phyloP scores from a whole-genome alignment of 805 yeast species.

The Wickerhamiella qilinensis region DNA sequence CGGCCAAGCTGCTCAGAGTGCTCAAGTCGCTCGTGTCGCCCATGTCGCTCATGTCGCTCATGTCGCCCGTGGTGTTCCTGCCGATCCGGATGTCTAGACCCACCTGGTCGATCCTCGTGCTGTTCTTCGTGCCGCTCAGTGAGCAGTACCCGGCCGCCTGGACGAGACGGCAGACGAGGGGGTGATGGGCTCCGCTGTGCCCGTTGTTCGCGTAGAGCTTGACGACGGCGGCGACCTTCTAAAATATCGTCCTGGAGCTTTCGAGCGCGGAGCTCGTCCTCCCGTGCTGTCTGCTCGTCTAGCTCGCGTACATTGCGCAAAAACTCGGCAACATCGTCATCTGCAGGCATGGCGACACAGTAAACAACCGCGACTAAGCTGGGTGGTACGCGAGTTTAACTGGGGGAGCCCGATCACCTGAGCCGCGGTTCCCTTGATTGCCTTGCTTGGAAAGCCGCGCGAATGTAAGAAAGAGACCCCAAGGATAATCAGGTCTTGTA shows the following conservation, averaged over 20 bases:
- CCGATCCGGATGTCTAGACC: too few species aligned
- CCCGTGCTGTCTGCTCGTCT: conserved; percentile 4
- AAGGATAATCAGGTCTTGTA: too few species aligned
- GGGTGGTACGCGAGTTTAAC: too few species aligned
- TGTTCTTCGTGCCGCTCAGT: background rate
- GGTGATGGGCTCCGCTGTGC: background rate
- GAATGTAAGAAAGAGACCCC: too few species aligned
- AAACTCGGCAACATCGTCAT: conserved; percentile 5
- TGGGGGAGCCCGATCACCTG: too few species aligned
- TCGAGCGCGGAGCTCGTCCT: conserved; percentile 2
- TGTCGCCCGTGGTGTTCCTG: too few species aligned
- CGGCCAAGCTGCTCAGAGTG: too few species aligned
- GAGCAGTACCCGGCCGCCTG: background rate
- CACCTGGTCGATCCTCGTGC: background rate
- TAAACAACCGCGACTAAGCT: too few species aligned
- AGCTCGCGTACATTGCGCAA: conserved; percentile 5
- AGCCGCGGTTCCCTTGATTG: too few species aligned
- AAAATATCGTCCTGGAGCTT: conserved; percentile 1
- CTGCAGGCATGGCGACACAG: background rate
- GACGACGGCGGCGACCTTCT: conserved; percentile 1
- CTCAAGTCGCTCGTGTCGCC: too few species aligned
- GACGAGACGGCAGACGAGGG: background rate
- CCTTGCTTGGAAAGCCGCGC: too few species aligned
- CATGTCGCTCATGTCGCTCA: too few species aligned
- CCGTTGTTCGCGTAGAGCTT: background rate